phyloP scores from a whole-genome alignment of 2,329 filamentous ascomycete genomes.

The Aspergillus pseudoterreus region DNA sequence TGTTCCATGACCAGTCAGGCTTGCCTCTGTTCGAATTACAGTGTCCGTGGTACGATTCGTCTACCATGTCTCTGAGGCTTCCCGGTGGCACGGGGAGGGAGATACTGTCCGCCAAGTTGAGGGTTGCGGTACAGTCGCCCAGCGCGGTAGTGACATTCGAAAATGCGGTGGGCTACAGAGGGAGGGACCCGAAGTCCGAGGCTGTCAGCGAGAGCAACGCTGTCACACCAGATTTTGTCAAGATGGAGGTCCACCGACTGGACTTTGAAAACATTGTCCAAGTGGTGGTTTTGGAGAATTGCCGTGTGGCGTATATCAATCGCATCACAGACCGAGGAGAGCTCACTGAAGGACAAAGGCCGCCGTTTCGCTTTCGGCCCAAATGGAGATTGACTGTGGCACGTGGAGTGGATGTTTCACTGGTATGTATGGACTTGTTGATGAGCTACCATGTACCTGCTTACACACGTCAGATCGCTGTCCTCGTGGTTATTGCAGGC shows the following conservation, averaged over 20 bases:
- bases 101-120: constrained; percentile 12
- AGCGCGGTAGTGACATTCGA: constrained; percentile 11
- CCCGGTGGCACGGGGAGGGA: constrained; percentile 6
- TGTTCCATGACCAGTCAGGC: constrained; percentile 14
- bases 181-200: not conserved
- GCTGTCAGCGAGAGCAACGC: no score
- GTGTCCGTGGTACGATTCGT: constrained; percentile 15
- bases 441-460: not conserved
- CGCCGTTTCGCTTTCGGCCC: constrained; percentile 14
- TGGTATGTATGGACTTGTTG: constrained; percentile 5
- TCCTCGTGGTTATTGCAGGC: constrained; percentile 15
- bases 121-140: constrained; percentile 12
- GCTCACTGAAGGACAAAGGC: constrained; percentile 13
- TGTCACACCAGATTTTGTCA: not conserved
- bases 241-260: constrained; percentile 9
- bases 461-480: constrained; percentile 9
- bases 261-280: constrained; percentile 15
- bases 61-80: constrained; percentile 8
- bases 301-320: constrained; percentile 8
- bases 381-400: constrained; percentile 16
- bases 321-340: constrained; percentile 9
- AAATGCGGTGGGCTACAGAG: constrained; percentile 1
- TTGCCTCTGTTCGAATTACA: constrained; percentile 16
- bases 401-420: constrained; percentile 13
- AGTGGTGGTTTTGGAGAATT: constrained; percentile 10